A percentile compares a stretch with the other conserved stretches of the same genome.
Evolutionary conservation across 192 early-diverging fungal genomes (phyloP).

Genomic region (Coemansia sp.): DNA sequence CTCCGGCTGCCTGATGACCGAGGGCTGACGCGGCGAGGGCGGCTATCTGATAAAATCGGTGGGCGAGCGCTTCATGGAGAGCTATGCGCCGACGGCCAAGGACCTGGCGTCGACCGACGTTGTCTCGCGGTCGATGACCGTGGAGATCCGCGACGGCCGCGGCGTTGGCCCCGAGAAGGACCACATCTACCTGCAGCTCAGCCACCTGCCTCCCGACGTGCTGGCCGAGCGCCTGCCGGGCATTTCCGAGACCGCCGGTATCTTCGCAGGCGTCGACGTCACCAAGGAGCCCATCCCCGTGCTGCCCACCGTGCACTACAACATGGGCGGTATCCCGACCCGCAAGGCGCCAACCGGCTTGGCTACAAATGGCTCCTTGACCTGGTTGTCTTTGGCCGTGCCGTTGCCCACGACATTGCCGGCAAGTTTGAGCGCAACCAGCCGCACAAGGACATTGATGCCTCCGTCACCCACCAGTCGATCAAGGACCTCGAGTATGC

Average conservation of each 20-base stretch:
- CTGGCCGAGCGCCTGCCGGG: constrained; percentile 92
- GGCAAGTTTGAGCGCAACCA: constrained; percentile 85
- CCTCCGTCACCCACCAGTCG: constrained; percentile 81
- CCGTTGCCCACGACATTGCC: constrained; percentile 89
- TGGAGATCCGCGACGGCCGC: constrained; percentile 96
- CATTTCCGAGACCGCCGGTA: constrained; percentile 98
- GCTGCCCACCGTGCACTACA: constrained; percentile 98
- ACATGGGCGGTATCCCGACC: constrained; percentile 99
- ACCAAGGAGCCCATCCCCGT: constrained; percentile 99
- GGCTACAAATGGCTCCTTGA: constrained; percentile 98
- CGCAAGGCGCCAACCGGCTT: constrained; percentile 97
- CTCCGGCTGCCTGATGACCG: constrained; percentile 96
- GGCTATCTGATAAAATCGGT: constrained; percentile 93
- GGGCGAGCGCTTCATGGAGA: constrained; percentile 99
- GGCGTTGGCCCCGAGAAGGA: constrained; percentile 95
- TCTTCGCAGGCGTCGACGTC: constrained; percentile 98
- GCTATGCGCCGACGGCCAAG: constrained; percentile 97
- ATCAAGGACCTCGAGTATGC: constrained; percentile 95
- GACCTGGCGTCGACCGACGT: constrained; percentile 99
- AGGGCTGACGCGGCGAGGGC: constrained; percentile 96
- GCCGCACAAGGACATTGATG: constrained; percentile 76
- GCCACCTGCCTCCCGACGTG: constrained; percentile 88
- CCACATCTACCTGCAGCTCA: constrained; percentile 95
- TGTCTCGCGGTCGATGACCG: constrained; percentile 97
- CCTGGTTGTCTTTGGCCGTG: constrained; percentile 98